Conservation (phyloP, 2,329 filamentous ascomycete species). For the Apiospora saccharicola region DNA sequence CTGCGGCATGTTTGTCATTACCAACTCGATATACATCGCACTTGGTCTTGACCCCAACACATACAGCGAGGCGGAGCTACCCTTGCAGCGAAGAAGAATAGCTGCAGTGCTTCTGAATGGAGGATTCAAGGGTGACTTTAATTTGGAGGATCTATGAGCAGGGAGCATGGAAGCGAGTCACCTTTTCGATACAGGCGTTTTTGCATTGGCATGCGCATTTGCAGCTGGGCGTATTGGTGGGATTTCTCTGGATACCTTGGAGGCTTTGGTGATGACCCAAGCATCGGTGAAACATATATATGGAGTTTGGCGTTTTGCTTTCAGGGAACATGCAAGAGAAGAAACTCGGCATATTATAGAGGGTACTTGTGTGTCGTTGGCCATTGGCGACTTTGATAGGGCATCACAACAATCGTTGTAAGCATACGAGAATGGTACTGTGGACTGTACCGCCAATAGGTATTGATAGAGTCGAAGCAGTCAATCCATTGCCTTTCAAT, state of each 20-base stretch:
- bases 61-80: conserved; percentile 63
- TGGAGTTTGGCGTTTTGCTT: conserved; percentile 20
- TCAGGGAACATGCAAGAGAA: not conserved
- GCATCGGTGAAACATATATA: conserved; percentile 7
- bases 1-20: conserved; percentile 79
- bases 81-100: conserved; percentile 66
- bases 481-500: not conserved
- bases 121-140: conserved; percentile 70
- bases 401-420: not conserved
- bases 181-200: not conserved
- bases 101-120: conserved; percentile 71
- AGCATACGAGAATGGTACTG: not conserved
- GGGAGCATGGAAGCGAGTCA: not conserved
- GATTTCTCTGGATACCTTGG: not conserved
- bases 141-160: conserved; percentile 48
- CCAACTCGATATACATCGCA: conserved; percentile 72
- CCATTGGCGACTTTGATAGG: not conserved
- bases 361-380: not conserved
- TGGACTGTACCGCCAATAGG: not conserved
- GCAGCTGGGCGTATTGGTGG: conserved; percentile 15
- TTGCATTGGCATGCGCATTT: conserved; percentile 21
- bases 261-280: not conserved
- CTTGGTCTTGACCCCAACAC: conserved; percentile 59
- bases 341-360: not conserved
- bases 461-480: not conserved